These are phyloP conservation scores for Trypanosomatidae sp. DNA, from an alignment of 208 protist genomes.

Conservation along the genomic window DNA sequence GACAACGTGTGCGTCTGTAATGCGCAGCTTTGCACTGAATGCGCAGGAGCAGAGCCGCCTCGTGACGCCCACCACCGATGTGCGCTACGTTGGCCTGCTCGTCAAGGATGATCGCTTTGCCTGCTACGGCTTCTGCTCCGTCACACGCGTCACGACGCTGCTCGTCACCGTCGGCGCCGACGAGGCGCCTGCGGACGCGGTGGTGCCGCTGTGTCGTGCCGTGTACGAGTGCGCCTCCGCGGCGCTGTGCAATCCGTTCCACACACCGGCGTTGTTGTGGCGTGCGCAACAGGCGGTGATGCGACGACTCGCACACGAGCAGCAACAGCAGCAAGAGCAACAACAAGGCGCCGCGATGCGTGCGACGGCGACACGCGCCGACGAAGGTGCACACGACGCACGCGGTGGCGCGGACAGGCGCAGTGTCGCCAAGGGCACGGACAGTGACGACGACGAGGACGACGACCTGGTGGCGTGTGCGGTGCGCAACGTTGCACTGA, in stretches of 20 bases:
- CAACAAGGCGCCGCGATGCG: no score
- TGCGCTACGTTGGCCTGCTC: conserved; percentile 57
- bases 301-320: no score
- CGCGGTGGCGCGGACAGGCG: no score
- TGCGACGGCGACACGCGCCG: no score
- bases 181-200: conserved; percentile 46
- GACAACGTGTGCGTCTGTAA: not conserved
- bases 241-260: conserved; percentile 70
- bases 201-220: conserved; percentile 67
- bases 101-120: conserved; percentile 40
- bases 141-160: conserved; percentile 47
- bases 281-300: no score
- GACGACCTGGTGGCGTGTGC: no score
- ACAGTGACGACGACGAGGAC: no score
- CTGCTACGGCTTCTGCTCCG: conserved; percentile 68
- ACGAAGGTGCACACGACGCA: no score
- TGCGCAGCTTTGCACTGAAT: not conserved
- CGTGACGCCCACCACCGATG: conserved; percentile 31
- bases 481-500: no score
- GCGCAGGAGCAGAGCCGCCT: not conserved
- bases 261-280: no score
- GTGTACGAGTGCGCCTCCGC: conserved; percentile 60
- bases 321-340: no score
- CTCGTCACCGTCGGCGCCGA: conserved; percentile 51
- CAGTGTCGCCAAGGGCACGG: no score